Percentiles rank a stretch among this genome's conserved stretches.
phyloP scores from a whole-genome alignment of 1,284 basidiomycete species.

The Rhodotorula sp. region DNA sequence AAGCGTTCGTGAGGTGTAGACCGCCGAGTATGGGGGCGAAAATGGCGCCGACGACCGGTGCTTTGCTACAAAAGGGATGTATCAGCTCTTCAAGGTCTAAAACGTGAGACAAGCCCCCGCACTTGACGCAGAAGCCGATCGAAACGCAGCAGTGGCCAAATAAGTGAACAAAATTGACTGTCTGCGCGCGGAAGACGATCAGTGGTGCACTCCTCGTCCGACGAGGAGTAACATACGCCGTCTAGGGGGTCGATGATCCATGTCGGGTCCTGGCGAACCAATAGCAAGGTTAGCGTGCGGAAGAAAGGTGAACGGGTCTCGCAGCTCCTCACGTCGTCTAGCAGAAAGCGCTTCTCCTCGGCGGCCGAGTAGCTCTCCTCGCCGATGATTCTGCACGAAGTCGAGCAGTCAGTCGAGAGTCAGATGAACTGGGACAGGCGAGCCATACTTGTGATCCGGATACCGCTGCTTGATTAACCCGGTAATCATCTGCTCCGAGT shows the following conservation, averaged over 20 bases:
- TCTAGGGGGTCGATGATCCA: slow-evolving; percentile 47
- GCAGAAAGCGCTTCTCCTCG: slow-evolving; percentile 43
- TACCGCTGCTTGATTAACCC: slow-evolving; percentile 35
- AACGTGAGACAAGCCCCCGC: background rate
- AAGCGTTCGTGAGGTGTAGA: slow-evolving; percentile 40
- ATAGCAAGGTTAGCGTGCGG: too few species aligned
- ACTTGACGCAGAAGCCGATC: slow-evolving; percentile 44
- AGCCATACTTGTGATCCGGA: slow-evolving; percentile 38
- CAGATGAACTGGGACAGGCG: too few species aligned
- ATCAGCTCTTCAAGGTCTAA: background rate
- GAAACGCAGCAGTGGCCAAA: slow-evolving; percentile 43
- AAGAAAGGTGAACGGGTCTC: background rate
- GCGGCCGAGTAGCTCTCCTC: slow-evolving; percentile 44
- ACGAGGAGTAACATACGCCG: slow-evolving; percentile 29
- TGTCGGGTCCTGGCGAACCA: slow-evolving; percentile 39
- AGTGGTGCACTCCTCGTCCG: background rate
- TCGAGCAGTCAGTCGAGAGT: too few species aligned
- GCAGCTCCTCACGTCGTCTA: slow-evolving; percentile 35
- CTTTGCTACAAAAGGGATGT: slow-evolving; percentile 21
- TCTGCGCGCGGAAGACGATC: slow-evolving; percentile 14
- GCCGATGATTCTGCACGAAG: slow-evolving; percentile 43
- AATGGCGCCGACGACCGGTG: slow-evolving; percentile 45
- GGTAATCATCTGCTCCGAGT: slow-evolving; percentile 40
- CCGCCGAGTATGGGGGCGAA: slow-evolving; percentile 45
- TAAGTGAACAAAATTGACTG: slow-evolving; percentile 43